Base-by-base conservation (phyloP, 495 filamentous ascomycete genomes). In the Penicillium daleae region DNA sequence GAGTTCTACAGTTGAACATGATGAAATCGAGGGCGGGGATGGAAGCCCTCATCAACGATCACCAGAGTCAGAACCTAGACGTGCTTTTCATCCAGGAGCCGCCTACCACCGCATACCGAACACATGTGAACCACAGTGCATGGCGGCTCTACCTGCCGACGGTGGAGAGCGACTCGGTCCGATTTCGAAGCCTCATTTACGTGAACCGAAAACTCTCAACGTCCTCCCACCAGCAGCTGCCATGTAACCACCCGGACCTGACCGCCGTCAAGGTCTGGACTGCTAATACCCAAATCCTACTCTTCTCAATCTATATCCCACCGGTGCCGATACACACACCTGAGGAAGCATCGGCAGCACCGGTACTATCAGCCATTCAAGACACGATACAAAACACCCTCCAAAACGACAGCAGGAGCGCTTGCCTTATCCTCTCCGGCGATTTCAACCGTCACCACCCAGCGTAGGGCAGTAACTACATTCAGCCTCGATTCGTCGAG, bases 371-470 rank as follows among this genome's bases (percentile, higher is more conserved):
- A 15, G 12, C 35, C 1, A 39, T 39, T 12, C 35, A 39, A 39
- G 35, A 37, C 33, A 39, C 35, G 13, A 39, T 15, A 12, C 35
- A 37, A 37, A 37, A 9, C 9, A 15, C 12, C 7, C 10, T 39
- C 35, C 4, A 39, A 15, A 12, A 39, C 12, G 15, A 39, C 35
- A 39, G 12, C 10, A 39, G 35, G 29, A 31, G 29, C 29, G 29
- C 29, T 31, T 15, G 3, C 37, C 13, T 40, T 27, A 70, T 69
- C 26, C 46, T 72, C 5, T 59, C 53, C 4, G 70, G 64, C 27
- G 65, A 74, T 29, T 67, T 74, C 39, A 72, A 71, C 54, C 67
- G 63, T 6, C 57, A 74, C 32, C 56, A 72, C 55, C 68, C 59
- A 33, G 56, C 46, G 22, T 73, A 57, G 67, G 63, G 65, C 57